A percentile compares a stretch with the other conserved stretches of the same genome.
phyloP scores from a whole-genome alignment of 108 stramenopile species.

The Conticribra weissflogii region DNA sequence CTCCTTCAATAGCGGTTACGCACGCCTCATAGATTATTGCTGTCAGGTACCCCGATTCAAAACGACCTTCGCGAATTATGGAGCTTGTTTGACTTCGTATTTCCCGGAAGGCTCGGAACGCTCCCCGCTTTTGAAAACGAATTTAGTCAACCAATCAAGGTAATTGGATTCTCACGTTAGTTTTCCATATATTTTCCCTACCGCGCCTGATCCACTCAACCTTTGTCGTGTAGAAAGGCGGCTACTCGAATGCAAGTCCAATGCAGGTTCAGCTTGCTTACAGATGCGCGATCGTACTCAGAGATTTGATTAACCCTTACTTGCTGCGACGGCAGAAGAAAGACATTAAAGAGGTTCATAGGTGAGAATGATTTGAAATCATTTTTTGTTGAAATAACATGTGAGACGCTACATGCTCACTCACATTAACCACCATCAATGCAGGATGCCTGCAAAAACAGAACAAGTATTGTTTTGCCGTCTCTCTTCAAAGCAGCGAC shows the following conservation, averaged over 20 bases:
- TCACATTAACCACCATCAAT: conserved; percentile 12
- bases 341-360: conserved; percentile 69
- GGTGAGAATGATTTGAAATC: not conserved
- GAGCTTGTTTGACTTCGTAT: conserved; percentile 95
- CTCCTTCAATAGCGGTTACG: conserved; percentile 7
- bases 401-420: not conserved
- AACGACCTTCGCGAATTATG: conserved; percentile 97
- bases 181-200: no score
- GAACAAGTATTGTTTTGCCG: conserved; percentile 96
- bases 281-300: conserved; percentile 88
- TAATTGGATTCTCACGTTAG: not conserved
- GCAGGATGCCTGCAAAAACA: conserved; percentile 91
- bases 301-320: conserved; percentile 94
- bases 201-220: no score
- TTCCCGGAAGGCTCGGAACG: conserved; percentile 96
- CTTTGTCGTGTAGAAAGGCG: conserved; percentile 49
- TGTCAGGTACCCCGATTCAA: conserved; percentile 94
- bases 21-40: conserved; percentile 82
- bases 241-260: conserved; percentile 91
- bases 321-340: conserved; percentile 89
- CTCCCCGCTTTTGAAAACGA: conserved; percentile 94
- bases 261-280: conserved; percentile 91
- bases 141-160: conserved; percentile 92
- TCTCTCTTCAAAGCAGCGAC: conserved; percentile 77
- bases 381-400: not conserved